These are phyloP conservation scores for Rickenella mellea DNA, from an alignment of 768 basidiomycete genomes.

Conservation along the genomic window DNA sequence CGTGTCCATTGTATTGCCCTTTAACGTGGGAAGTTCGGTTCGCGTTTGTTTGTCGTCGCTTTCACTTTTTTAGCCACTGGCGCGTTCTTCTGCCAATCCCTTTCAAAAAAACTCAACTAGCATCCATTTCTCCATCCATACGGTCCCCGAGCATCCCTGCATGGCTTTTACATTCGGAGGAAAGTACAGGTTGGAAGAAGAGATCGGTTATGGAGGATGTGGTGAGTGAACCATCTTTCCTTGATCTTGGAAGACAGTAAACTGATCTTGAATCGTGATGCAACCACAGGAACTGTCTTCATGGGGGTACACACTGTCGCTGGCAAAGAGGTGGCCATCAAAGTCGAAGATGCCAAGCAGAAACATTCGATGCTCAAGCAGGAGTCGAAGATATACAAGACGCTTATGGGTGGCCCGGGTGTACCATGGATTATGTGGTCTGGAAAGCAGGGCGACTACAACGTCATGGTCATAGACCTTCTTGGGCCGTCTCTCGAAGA, in stretches of 20 bases:
- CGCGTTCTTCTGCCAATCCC: not conserved
- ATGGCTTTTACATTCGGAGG: slow-evolving; percentile 51
- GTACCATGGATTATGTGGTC: slow-evolving; percentile 92
- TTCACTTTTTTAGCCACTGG: not conserved
- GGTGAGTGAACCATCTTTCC: slow-evolving; percentile 30
- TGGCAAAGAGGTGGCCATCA: slow-evolving; percentile 79
- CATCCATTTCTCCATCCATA: too few relatives aligned
- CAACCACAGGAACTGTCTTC: slow-evolving; percentile 56
- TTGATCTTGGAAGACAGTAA: not conserved
- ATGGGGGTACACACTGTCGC: slow-evolving; percentile 72
- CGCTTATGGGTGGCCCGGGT: slow-evolving; percentile 79
- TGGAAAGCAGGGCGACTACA: slow-evolving; percentile 86
- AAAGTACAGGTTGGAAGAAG: slow-evolving; percentile 70
- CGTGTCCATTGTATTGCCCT: too few relatives aligned
- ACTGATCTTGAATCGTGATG: not conserved
- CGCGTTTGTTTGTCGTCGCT: not conserved
- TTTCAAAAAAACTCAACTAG: too few relatives aligned
- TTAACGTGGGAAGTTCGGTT: slow-evolving; percentile 87
- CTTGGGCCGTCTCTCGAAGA: slow-evolving; percentile 86
- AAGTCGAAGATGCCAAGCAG: slow-evolving; percentile 58
- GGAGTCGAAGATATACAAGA: slow-evolving; percentile 88
- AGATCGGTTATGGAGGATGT: slow-evolving; percentile 75
- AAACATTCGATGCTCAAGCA: slow-evolving; percentile 68
- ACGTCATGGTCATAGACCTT: slow-evolving; percentile 96
- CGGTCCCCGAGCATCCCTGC: too few relatives aligned